Evolutionary conservation across 1,139 yeast genomes (phyloP), one percentile per base, ranked within the genome.

Genomic region (Blastobotrys illinoisensis): DNA sequence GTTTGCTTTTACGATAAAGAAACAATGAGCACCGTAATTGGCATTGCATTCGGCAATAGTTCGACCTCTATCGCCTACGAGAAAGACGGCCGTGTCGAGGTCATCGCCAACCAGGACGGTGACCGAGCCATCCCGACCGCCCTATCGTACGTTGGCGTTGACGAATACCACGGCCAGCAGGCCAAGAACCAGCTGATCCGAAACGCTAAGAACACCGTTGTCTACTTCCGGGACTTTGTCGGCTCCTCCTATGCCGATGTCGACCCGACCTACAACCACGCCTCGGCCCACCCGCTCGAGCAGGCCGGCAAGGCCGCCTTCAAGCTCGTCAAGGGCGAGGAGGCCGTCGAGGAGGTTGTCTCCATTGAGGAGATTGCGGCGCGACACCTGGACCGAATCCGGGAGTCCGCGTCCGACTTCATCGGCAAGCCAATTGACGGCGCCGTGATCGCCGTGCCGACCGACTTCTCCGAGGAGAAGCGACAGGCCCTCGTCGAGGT

Each of bases 71-170:
- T 93, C 71, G 97, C 98, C 48, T 88, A 87, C 69, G 90, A 91
- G 63, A 82, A 86, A 68, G 97, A 91, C 65, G 96, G 96, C 57
- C 88, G 87, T 72, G 95, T 90, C 58, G 97, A 93, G 69, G 96
- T 93, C 62, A 93, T 93, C 72, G 99, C 99, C 64, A 93, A 93
- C 81, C 97, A 95, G 65, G 99, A 93, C 70, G 99, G 99, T 72
- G 99, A 95, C 75, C 90, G 99, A 77, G 81, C 95, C 59, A 93
- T 93, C 69, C 97, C 98, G 60, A 87, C 98, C 21, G 88, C 88
- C 55, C 79, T 93, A 61, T 85, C 98, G 14, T 93, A 91, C 71
- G 90, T 90, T 59, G 97, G 95, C 60, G 85, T 81, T 54, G 98
- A 93, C 71, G 99, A 93, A 76, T 93, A 88, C 76, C 97, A 93